Conservation (phyloP, 2,329 filamentous ascomycete genomes). For the Trichoderma afroharzianum region DNA sequence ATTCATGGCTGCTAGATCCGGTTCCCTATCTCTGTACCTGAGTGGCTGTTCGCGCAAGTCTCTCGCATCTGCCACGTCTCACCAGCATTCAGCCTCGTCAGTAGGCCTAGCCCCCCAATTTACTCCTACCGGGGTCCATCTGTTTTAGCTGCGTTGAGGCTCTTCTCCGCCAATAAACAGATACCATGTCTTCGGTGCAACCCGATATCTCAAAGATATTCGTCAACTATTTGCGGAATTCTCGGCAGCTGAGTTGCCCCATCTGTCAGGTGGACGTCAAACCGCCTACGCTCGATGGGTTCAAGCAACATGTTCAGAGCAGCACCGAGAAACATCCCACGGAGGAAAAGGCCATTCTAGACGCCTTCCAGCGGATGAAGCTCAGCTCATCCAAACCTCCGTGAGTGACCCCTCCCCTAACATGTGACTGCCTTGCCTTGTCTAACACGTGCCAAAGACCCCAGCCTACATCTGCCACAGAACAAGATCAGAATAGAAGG, state of each 20-base stretch:
- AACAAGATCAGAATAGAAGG: background rate
- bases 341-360: slow-evolving; percentile 26
- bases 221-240: slow-evolving; percentile 25
- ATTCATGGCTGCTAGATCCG: background rate
- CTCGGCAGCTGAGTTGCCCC: slow-evolving; percentile 25
- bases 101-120: background rate
- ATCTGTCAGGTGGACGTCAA: slow-evolving; percentile 26
- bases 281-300: slow-evolving; percentile 24
- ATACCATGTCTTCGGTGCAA: background rate
- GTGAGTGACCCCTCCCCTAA: background rate
- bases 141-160: background rate
- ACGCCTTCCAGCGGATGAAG: slow-evolving; percentile 24
- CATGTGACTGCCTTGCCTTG: background rate
- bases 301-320: slow-evolving; percentile 25
- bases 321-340: slow-evolving; percentile 22
- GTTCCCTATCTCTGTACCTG: background rate
- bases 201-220: slow-evolving; percentile 19
- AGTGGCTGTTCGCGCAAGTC: background rate
- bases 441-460: background rate
- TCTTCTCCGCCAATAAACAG: background rate
- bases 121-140: background rate
- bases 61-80: background rate
- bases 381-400: background rate
- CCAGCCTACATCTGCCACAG: background rate
- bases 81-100: background rate